These are phyloP conservation scores for Aspergillus neoniger DNA, from an alignment of 2,329 filamentous ascomycete genomes.

Conservation along the genomic window DNA sequence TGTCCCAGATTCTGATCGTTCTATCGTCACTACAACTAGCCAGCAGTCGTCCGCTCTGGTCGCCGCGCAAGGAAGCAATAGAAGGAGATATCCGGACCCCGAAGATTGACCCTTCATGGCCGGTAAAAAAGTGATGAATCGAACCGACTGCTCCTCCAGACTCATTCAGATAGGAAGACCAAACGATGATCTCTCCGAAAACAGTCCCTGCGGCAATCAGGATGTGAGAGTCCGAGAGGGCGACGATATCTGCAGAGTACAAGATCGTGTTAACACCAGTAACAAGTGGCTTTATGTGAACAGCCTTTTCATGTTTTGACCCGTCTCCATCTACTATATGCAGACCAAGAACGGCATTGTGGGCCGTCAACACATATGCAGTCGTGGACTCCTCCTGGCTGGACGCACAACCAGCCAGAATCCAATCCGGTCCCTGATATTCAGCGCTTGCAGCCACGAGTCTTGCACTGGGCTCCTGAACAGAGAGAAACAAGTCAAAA, in stretches of 20 bases:
- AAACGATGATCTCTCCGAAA: conserved; percentile 90
- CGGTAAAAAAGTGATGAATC: conserved; percentile 60
- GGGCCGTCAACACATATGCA: conserved; percentile 74
- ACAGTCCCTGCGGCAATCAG: conserved; percentile 87
- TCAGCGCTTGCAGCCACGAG: conserved; percentile 42
- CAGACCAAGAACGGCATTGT: conserved; percentile 74
- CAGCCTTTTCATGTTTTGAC: conserved; percentile 24
- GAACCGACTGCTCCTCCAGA: conserved; percentile 29
- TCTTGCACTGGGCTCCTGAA: conserved; percentile 20
- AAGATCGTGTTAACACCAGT: conserved; percentile 73
- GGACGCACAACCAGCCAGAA: conserved; percentile 64
- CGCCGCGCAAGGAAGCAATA: conserved; percentile 43
- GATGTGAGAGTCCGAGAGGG: conserved; percentile 60
- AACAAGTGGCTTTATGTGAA: conserved; percentile 45
- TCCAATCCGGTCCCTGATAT: conserved; percentile 68
- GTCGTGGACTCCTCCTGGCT: conserved; percentile 28
- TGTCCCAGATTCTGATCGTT: conserved; percentile 84
- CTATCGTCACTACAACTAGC: conserved; percentile 94
- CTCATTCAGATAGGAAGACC: conserved; percentile 63
- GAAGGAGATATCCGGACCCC: conserved; percentile 75
- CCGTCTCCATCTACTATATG: conserved; percentile 22
- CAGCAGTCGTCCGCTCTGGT: conserved; percentile 61
- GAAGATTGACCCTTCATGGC: conserved; percentile 92
- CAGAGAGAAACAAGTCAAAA: conserved; percentile 38
- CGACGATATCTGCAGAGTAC: conserved; percentile 77